Evolutionary conservation across 441 rosid species (phyloP).

Genomic region (Adansonia grandidieri): DNA sequence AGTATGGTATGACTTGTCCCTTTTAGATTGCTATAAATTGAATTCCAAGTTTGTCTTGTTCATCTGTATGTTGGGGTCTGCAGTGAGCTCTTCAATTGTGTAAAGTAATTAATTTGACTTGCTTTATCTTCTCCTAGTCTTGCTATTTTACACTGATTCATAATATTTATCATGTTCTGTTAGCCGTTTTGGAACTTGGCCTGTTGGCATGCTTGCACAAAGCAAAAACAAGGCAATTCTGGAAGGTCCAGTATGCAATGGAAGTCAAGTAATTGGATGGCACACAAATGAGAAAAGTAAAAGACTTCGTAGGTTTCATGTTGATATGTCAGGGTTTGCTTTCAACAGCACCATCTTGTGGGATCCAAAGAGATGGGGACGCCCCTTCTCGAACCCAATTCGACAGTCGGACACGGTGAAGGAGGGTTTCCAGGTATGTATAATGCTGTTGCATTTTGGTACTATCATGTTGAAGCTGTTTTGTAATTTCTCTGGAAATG

Average conservation of each 20-base stretch:
- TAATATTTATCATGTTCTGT: slow-evolving; percentile 13
- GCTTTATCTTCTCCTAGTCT: not conserved
- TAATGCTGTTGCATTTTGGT: slow-evolving; percentile 19
- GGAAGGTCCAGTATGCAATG: slow-evolving; percentile 93
- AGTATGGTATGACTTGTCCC: not conserved
- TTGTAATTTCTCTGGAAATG: slow-evolving; percentile 6
- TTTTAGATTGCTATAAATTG: not conserved
- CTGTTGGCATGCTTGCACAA: slow-evolving; percentile 96
- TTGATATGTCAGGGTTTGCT: slow-evolving; percentile 98
- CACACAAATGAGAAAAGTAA: slow-evolving; percentile 95
- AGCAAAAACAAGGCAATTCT: slow-evolving; percentile 90
- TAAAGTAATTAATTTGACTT: not conserved
- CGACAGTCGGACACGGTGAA: slow-evolving; percentile 81
- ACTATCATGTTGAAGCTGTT: not conserved
- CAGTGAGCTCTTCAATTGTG: not conserved
- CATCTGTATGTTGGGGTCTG: not conserved
- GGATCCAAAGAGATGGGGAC: slow-evolving; percentile 86
- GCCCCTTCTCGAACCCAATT: slow-evolving; percentile 50
- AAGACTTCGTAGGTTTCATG: slow-evolving; percentile 84
- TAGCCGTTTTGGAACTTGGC: slow-evolving; percentile 96
- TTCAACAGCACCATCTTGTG: slow-evolving; percentile 93
- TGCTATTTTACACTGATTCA: not conserved
- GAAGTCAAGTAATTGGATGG: slow-evolving; percentile 87
- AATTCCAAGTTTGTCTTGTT: slow-evolving; percentile 17
- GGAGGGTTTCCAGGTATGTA: slow-evolving; percentile 90